Percentiles rank a stretch among this genome's conserved stretches.
Conservation (phyloP, 1,139 yeast genomes). For the Suhomyces maxii region DNA sequence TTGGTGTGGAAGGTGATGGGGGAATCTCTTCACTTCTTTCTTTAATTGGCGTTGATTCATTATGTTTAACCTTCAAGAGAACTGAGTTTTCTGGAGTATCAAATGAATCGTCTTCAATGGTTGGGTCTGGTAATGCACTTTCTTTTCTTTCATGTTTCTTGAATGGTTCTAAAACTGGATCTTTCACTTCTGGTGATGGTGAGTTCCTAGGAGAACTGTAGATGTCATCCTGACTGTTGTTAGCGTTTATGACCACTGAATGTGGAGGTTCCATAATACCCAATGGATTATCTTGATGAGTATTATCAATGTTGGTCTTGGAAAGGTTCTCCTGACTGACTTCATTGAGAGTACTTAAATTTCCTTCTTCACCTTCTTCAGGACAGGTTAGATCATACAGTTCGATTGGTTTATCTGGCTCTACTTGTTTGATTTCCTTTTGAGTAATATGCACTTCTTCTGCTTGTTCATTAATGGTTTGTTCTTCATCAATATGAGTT, state of each 20-base stretch:
- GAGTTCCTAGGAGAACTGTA: slow-evolving; percentile 6
- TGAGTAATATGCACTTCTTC: neutral
- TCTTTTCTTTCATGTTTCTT: slow-evolving; percentile 10
- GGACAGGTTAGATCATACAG: neutral
- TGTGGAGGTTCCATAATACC: neutral
- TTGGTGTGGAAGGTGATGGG: slow-evolving; percentile 11
- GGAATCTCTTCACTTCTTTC: neutral
- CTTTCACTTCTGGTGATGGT: slow-evolving; percentile 1
- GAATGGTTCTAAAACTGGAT: neutral
- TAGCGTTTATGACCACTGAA: neutral
- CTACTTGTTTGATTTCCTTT: neutral
- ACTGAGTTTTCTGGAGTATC: slow-evolving; percentile 1
- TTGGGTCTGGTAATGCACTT: slow-evolving; percentile 18
- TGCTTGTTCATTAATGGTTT: neutral
- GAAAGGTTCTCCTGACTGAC: slow-evolving; percentile 13
- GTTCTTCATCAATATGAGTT: neutral
- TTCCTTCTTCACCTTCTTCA: slow-evolving; percentile 6
- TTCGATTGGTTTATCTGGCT: neutral
- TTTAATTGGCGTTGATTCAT: neutral
- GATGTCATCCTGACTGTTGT: slow-evolving; percentile 1
- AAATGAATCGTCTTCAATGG: slow-evolving; percentile 12
- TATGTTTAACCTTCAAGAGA: neutral
- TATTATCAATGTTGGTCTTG: slow-evolving; percentile 3
- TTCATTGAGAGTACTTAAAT: slow-evolving; percentile 14
- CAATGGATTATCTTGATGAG: neutral